Evolutionary conservation across 805 yeast genomes (phyloP), one percentile per base, ranked within the genome.

Genomic region (Saccharomycopsis vini): DNA sequence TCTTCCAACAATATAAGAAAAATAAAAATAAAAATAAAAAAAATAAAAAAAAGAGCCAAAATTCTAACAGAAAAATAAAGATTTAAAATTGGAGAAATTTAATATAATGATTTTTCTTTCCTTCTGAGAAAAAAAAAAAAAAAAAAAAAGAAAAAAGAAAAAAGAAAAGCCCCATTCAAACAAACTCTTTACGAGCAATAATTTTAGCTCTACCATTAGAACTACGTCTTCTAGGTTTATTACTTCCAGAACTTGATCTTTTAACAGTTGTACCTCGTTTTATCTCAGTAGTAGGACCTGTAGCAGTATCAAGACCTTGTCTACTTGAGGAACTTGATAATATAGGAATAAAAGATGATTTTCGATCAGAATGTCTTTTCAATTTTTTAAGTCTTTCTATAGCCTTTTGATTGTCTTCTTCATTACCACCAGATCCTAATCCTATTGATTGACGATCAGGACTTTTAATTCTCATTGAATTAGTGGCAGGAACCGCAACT

Each of bases 181-280:
- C 46, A 30, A 37, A 38, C 40, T 43, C 49, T 35, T 42, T 45
- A 5, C 46, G 33, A n/a, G 49, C 49, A 23, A 45, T 42, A 20
- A 45, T 45, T 36, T 42, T 45, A 6, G 42, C 42, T 19, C 49
- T 42, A 5, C 42, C 35, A 21, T 21, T 40, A 19, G 38, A 22
- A 19, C 26, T 40, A 3, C 43, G 28, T 22, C 36, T 42, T 31
- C 36, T 42, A 26, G 39, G 34, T 28, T 42, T 35, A 5, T 10
- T n/a, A 18, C 24, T 16, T 9, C 10, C 13, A 26, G 18, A 13
- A 10, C 40, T 21, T 20, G 23, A 7, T 24, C 22, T 12, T 10
- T 6, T 16, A 15, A 15, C 20, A 16, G 7, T 24, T 7, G 24
- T 16, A 19, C 34, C 33, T 4, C 34, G 15, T n/a, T 13, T 7